phyloP scores from a whole-genome alignment of 345 rosid species.

The Linum tenue region DNA sequence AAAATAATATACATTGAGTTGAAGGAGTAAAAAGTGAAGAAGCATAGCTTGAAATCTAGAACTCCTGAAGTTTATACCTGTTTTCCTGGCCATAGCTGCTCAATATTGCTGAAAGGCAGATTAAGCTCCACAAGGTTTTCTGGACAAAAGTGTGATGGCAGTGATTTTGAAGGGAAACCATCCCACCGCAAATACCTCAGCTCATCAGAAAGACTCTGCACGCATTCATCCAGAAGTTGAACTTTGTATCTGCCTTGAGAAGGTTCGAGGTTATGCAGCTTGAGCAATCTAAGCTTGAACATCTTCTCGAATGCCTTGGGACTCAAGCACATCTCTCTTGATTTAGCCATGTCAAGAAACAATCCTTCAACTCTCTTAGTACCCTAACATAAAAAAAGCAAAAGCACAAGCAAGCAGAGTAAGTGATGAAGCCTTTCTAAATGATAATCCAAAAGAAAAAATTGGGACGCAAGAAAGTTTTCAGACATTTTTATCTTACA shows the following conservation, averaged over 20 bases:
- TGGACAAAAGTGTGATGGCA: slow-evolving; percentile 7
- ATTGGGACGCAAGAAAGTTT: background rate
- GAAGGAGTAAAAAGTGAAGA: background rate
- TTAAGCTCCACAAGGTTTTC: slow-evolving; percentile 4
- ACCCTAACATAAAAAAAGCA: background rate
- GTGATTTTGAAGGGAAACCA: slow-evolving; percentile 2
- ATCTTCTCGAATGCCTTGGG: slow-evolving; percentile 12
- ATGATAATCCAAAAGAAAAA: background rate
- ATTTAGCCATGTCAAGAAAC: slow-evolving; percentile 1
- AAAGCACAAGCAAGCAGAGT: background rate
- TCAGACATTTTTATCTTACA: background rate
- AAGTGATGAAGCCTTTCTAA: background rate
- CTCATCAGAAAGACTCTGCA: background rate
- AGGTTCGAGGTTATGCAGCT: background rate
- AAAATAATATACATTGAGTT: background rate
- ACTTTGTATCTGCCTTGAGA: background rate
- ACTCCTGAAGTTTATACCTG: background rate
- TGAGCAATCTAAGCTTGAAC: slow-evolving; percentile 13
- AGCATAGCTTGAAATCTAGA: background rate
- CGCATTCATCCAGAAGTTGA: background rate
- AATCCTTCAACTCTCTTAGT: slow-evolving; percentile 4
- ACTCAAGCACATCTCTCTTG: background rate
- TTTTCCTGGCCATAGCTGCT: slow-evolving; percentile 6
- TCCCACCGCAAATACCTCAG: slow-evolving; percentile 16
- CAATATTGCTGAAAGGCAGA: slow-evolving; percentile 4